A percentile compares a stretch with the other conserved stretches of the same genome.
These are phyloP conservation scores for Ustilago curta DNA, from an alignment of 1,284 basidiomycete species.

Conservation along the genomic window DNA sequence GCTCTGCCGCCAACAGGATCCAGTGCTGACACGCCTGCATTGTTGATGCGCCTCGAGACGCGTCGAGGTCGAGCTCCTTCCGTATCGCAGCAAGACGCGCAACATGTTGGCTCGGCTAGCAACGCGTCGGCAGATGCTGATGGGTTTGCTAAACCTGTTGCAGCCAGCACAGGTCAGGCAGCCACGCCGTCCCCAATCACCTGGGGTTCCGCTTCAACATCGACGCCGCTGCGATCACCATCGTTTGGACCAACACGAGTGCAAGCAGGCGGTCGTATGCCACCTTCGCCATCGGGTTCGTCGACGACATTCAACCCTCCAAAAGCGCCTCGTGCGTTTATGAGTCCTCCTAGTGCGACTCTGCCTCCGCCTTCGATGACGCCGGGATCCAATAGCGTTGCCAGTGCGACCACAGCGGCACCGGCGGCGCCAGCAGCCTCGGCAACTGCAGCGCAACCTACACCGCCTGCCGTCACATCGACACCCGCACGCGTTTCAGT, in stretches of 20 bases:
- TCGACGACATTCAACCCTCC: slow-evolving; percentile 38
- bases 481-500: slow-evolving; percentile 29
- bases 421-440: background rate
- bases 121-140: slow-evolving; percentile 15
- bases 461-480: slow-evolving; percentile 6
- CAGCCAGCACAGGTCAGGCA: slow-evolving; percentile 1
- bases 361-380: slow-evolving; percentile 12
- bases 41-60: slow-evolving; percentile 32
- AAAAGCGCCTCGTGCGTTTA: slow-evolving; percentile 44
- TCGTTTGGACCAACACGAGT: slow-evolving; percentile 23
- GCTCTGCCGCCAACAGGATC: slow-evolving; percentile 3
- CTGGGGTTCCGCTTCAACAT: slow-evolving; percentile 1
- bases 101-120: slow-evolving; percentile 1
- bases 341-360: slow-evolving; percentile 23
- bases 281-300: slow-evolving; percentile 30
- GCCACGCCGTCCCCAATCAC: slow-evolving; percentile 2
- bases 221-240: slow-evolving; percentile 28
- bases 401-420: background rate
- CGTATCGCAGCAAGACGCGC: slow-evolving; percentile 11
- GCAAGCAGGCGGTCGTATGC: slow-evolving; percentile 18
- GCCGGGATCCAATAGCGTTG: slow-evolving; percentile 8
- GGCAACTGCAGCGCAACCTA: background rate
- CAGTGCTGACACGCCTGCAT: slow-evolving; percentile 20
- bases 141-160: slow-evolving; percentile 23
- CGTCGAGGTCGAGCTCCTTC: slow-evolving; percentile 20